Conservation (phyloP, 805 yeast genomes). For the Kazachstania taianensis region DNA sequence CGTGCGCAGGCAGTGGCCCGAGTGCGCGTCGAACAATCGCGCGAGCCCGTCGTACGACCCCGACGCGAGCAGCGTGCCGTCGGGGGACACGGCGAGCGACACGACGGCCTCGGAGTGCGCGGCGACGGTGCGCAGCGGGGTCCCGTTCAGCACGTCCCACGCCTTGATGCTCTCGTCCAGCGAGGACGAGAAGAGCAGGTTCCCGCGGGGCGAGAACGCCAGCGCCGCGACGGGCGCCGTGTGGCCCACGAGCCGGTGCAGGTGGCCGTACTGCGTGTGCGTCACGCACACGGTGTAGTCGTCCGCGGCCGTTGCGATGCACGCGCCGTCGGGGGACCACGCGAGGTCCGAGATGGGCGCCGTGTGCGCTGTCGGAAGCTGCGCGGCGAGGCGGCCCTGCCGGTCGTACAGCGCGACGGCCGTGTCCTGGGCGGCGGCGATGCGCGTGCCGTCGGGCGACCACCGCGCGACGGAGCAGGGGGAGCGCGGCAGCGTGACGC, state of each 20-base stretch:
- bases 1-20: conserved; percentile 90
- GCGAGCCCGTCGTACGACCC: conserved; percentile 89
- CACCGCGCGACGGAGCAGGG: conserved; percentile 30
- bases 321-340: conserved; percentile 66
- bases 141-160: conserved; percentile 71
- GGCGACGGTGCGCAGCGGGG: conserved; percentile 64
- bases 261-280: conserved; percentile 37
- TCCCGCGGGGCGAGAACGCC: conserved; percentile 63
- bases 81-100: conserved; percentile 47
- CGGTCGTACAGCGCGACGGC: conserved; percentile 50
- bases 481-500: background rate
- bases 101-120: conserved; percentile 92
- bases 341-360: conserved; percentile 64
- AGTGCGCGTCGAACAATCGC: conserved; percentile 73
- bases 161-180: conserved; percentile 85
- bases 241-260: conserved; percentile 54
- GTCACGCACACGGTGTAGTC: conserved; percentile 73
- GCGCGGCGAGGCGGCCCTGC: conserved; percentile 26
- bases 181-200: conserved; percentile 68
- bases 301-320: conserved; percentile 78
- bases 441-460: conserved; percentile 46
- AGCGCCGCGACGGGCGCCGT: conserved; percentile 76
- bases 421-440: conserved; percentile 55
- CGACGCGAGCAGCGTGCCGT: conserved; percentile 66
- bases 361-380: conserved; percentile 30